These are phyloP conservation scores for Corynascus novoguineensis DNA, from an alignment of 495 filamentous ascomycete genomes.

Conservation along the genomic window DNA sequence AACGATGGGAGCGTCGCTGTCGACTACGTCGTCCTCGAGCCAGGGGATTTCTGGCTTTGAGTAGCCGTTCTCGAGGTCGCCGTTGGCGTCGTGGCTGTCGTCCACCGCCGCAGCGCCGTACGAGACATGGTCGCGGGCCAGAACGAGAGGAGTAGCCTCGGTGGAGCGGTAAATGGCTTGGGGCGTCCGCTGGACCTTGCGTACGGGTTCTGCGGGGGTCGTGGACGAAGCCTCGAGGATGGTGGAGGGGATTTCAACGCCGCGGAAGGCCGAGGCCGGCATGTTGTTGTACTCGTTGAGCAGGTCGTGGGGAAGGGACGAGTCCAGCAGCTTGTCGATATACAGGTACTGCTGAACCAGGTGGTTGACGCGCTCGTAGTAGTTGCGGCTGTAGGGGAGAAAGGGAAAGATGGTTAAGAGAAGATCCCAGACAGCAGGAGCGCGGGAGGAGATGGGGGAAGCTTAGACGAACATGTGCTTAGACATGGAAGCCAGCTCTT, in stretches of 20 bases:
- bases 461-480: constrained; percentile 49
- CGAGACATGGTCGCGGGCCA: constrained; percentile 29
- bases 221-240: constrained; percentile 44
- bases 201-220: not conserved
- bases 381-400: constrained; percentile 51
- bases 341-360: constrained; percentile 84
- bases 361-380: constrained; percentile 78
- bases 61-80: constrained; percentile 17
- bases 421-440: not conserved
- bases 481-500: constrained; percentile 58
- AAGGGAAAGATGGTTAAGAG: not conserved
- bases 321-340: constrained; percentile 86
- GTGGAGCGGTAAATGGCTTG: constrained; percentile 73
- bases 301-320: constrained; percentile 75
- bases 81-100: constrained; percentile 22
- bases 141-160: constrained; percentile 62
- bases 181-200: constrained; percentile 62
- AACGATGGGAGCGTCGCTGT: constrained; percentile 62
- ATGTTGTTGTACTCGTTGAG: constrained; percentile 76
- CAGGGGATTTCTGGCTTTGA: constrained; percentile 46
- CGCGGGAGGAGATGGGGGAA: not conserved
- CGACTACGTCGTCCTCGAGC: constrained; percentile 53
- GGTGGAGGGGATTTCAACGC: constrained; percentile 51
- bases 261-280: constrained; percentile 34
- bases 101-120: constrained; percentile 34